Evolutionary conservation across 2,329 filamentous ascomycete genomes (phyloP).

Genomic region (Passalora sequoiae): DNA sequence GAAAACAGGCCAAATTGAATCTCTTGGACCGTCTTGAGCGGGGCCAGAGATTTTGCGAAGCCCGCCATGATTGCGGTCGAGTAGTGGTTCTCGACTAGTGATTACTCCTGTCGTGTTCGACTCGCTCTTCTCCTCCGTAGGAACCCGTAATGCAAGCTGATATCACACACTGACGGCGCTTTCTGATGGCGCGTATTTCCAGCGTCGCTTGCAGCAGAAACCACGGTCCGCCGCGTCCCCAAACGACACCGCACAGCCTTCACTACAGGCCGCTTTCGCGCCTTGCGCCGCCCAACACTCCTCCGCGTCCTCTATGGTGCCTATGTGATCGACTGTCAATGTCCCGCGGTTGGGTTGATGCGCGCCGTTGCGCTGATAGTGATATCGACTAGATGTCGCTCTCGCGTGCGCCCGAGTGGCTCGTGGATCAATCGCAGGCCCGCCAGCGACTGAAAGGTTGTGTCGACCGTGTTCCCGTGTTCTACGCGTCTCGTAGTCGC

Average conservation of each 20-base stretch:
- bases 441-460: constrained; percentile 26
- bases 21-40: constrained; percentile 95
- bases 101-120: constrained; percentile 2
- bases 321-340: constrained; percentile 16
- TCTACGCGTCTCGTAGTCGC: constrained; percentile 11
- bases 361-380: constrained; percentile 25
- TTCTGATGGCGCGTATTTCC: constrained; percentile 11
- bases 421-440: constrained; percentile 28
- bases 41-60: constrained; percentile 88
- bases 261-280: constrained; percentile 29
- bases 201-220: neutral
- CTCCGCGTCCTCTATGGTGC: constrained; percentile 14
- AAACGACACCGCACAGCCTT: constrained; percentile 30
- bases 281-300: constrained; percentile 16
- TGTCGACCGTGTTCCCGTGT: constrained; percentile 13
- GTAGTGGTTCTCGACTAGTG: constrained; percentile 2
- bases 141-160: no score
- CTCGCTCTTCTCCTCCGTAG: constrained; percentile 5
- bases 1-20: constrained; percentile 98
- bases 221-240: constrained; percentile 26
- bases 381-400: constrained; percentile 9
- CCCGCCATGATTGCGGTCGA: constrained; percentile 73
- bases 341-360: constrained; percentile 22
- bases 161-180: constrained; percentile 5
- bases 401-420: constrained; percentile 13